These are phyloP conservation scores for Orbilia oligospora DNA, from an alignment of 2,329 filamentous ascomycete species.

Conservation along the genomic window DNA sequence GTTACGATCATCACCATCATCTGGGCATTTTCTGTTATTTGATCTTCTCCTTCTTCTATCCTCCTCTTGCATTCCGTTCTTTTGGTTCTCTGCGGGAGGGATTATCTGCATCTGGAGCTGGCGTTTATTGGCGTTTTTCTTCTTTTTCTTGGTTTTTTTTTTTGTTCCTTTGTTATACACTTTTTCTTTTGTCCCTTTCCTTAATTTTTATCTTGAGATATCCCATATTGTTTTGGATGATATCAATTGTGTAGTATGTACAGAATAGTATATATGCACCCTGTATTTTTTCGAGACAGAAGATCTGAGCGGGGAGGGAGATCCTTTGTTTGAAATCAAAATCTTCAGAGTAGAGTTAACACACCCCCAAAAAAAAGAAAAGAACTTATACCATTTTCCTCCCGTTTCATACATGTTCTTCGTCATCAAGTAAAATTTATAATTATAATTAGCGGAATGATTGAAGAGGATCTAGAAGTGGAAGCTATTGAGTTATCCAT, in stretches of 20 bases:
- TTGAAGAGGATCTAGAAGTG: no score
- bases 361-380: background rate
- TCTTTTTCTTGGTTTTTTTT: conserved; percentile 2
- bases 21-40: conserved; percentile 13
- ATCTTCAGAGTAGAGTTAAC: background rate
- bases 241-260: conserved; percentile 27
- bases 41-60: background rate
- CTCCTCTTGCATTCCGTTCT: conserved; percentile 34
- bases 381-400: no score
- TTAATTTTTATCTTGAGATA: conserved; percentile 2
- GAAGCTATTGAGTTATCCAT: no score
- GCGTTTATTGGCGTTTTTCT: conserved; percentile 48
- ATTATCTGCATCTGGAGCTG: conserved; percentile 47
- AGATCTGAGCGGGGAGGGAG: no score
- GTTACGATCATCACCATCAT: conserved; percentile 15
- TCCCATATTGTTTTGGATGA: conserved; percentile 22
- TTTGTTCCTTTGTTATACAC: conserved; percentile 9
- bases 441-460: no score
- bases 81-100: conserved; percentile 26
- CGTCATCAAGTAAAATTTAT: no score
- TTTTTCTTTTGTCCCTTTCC: background rate
- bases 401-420: no score
- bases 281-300: background rate
- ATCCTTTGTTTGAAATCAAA: conserved; percentile 1
- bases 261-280: conserved; percentile 35